A percentile compares a stretch with the other conserved stretches of the same genome.
phyloP scores from a whole-genome alignment of 2,329 filamentous ascomycete species.

The Alternaria gansuensis region DNA sequence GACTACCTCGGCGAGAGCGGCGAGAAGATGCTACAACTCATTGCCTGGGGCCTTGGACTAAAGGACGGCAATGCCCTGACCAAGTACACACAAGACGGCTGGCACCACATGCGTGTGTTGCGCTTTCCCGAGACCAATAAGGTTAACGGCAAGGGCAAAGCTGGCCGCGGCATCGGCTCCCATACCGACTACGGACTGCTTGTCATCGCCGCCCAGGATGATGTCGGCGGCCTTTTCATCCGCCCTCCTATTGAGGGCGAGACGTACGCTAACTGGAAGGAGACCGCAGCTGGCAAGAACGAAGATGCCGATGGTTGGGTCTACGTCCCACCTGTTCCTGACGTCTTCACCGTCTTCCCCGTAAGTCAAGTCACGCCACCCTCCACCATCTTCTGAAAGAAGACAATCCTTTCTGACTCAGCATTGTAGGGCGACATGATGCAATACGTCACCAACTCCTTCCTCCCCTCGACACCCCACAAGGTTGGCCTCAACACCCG shows the following conservation, averaged over 20 bases:
- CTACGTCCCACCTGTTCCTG: constrained; percentile 58
- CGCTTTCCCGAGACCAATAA: constrained; percentile 52
- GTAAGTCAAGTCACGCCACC: neutral
- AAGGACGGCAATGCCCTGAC: constrained; percentile 53
- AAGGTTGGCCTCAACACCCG: constrained; percentile 22
- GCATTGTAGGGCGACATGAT: constrained; percentile 15
- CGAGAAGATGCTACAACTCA: constrained; percentile 58
- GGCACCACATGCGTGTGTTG: constrained; percentile 62
- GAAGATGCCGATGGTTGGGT: constrained; percentile 60
- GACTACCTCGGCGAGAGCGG: constrained; percentile 55
- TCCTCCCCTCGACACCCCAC: constrained; percentile 19
- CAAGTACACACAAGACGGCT: constrained; percentile 58
- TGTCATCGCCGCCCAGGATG: constrained; percentile 61
- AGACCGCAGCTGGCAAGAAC: constrained; percentile 56
- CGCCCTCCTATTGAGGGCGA: constrained; percentile 56
- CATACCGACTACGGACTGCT: constrained; percentile 64
- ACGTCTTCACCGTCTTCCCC: constrained; percentile 62
- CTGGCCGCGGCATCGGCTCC: constrained; percentile 61
- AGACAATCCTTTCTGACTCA: neutral
- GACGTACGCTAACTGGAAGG: constrained; percentile 58
- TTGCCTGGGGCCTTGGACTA: constrained; percentile 58
- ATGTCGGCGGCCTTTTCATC: constrained; percentile 62
- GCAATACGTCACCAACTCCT: constrained; percentile 24
- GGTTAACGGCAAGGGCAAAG: constrained; percentile 61
- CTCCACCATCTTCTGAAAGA: too few relatives aligned